Evolutionary conservation across 192 early-diverging fungal genomes (phyloP), one percentile per base, ranked within the genome.

Genomic region (Entophlyctis luteolus): DNA sequence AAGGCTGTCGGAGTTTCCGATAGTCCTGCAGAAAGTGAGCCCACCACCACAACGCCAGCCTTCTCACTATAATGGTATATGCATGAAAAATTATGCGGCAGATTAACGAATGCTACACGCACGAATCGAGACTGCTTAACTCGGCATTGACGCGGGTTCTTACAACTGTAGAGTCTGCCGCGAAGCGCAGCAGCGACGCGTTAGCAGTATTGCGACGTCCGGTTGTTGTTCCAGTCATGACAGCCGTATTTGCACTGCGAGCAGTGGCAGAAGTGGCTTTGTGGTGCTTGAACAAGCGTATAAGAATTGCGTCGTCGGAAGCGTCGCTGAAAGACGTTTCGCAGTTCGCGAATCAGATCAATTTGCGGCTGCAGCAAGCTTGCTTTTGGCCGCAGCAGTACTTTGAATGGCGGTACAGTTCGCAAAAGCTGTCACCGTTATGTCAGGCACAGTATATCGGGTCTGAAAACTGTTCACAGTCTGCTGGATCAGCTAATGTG

Each of bases 311-410:
- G 68, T 65, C 81, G 23, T 87, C 20, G 88, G 84, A 39, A 82
- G 81, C 27, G 84, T 89, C 23, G 85, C 88, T 90, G n/a, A 91
- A 89, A 58, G 86, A 89, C 62, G 75, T 88, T 39, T 86, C 82
- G 32, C 83, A 85, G 14, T 81, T 82, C 46, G 87, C 85, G 10
- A 90, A 95, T 58, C 96, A 98, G 75, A 75, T 96, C 25, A 92
- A 95, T 72, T 65, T 96, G 22, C 74, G 93, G 36, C 75, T 98
- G 16, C 92, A 93, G 27, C 91, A 95, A 59, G 70, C 81, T 1
- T 84, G 87, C 67, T 94, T 93, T 71, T 91, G 92, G 88, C 90
- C 91, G n/a, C 79, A 85, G 80, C 90, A 95, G 59, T 94, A 93
- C 49, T 81, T 85, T 49, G 70, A 79, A 72, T 83, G 89, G 72